phyloP scores from a whole-genome alignment of 352 stramenopile species.

The Globisporangium cystogenes region DNA sequence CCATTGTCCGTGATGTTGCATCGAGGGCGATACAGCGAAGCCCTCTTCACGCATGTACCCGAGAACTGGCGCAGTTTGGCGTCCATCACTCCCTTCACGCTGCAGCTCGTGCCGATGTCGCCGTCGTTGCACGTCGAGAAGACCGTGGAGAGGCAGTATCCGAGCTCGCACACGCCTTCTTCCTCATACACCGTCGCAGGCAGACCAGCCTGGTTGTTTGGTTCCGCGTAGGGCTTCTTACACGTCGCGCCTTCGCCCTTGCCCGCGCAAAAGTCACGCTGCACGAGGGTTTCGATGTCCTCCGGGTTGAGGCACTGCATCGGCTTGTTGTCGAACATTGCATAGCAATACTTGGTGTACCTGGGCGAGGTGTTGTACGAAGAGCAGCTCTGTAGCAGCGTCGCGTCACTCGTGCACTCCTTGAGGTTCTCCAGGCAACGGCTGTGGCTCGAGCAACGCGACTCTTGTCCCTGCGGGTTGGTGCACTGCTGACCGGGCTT shows the following conservation, averaged over 20 bases:
- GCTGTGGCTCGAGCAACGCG: not conserved
- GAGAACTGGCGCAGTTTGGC: not conserved
- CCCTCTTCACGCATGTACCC: not conserved
- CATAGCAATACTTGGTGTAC: slow-evolving; percentile 3
- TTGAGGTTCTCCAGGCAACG: not conserved
- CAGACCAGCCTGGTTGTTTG: not conserved
- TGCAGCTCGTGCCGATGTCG: not conserved
- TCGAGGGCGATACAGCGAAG: not conserved
- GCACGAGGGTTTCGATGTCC: slow-evolving; percentile 2
- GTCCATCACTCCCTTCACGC: not conserved
- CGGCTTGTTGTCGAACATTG: not conserved
- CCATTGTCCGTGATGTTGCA: not conserved
- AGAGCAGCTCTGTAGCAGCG: slow-evolving; percentile 1
- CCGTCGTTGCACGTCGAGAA: not conserved
- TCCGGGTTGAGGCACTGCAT: not conserved
- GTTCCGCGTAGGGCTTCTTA: not conserved
- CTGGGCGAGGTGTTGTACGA: not conserved
- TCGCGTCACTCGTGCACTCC: not conserved
- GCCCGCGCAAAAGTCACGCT: not conserved
- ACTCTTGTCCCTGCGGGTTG: not conserved
- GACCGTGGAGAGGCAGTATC: not conserved
- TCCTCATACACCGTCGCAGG: not conserved
- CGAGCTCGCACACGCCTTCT: not conserved
- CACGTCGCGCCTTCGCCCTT: slow-evolving; percentile 1
- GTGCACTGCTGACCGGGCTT: slow-evolving; percentile 14